Evolutionary conservation across 768 basidiomycete species (phyloP).

Genomic region (Amanita pallidorosea): DNA sequence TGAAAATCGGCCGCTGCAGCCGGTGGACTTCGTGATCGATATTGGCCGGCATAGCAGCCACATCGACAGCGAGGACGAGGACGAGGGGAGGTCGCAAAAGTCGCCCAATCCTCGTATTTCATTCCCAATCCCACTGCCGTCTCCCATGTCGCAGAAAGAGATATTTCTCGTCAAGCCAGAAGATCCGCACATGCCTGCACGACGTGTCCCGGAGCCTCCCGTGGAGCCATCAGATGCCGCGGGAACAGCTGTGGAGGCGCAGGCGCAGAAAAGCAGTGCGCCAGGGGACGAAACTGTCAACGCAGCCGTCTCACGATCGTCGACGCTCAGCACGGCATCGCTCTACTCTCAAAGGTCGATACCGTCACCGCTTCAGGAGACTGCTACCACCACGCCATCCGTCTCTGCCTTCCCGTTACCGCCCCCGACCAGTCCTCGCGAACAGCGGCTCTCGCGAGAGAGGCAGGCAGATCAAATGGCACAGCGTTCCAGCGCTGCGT

Average conservation of each 20-base stretch:
- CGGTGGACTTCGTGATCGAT: neutral
- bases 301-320: neutral
- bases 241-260: no score
- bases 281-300: neutral
- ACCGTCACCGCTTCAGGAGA: neutral
- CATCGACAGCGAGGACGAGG: neutral
- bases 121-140: neutral
- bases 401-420: neutral
- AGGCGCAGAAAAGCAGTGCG: neutral
- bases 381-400: neutral
- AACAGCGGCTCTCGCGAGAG: neutral
- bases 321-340: neutral
- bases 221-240: neutral
- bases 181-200: neutral
- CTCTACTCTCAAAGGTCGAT: neutral
- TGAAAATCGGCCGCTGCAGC: neutral
- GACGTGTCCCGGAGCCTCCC: neutral
- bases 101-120: neutral
- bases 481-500: neutral
- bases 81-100: neutral
- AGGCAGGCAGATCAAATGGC: no score
- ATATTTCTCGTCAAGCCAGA: neutral
- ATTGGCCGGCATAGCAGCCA: neutral
- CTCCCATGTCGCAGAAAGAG: neutral
- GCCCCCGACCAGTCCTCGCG: neutral